Percentiles rank a stretch among this genome's conserved stretches.
phyloP scores from a whole-genome alignment of 1,284 basidiomycete genomes.

The Lignosus rhinocerotis region DNA sequence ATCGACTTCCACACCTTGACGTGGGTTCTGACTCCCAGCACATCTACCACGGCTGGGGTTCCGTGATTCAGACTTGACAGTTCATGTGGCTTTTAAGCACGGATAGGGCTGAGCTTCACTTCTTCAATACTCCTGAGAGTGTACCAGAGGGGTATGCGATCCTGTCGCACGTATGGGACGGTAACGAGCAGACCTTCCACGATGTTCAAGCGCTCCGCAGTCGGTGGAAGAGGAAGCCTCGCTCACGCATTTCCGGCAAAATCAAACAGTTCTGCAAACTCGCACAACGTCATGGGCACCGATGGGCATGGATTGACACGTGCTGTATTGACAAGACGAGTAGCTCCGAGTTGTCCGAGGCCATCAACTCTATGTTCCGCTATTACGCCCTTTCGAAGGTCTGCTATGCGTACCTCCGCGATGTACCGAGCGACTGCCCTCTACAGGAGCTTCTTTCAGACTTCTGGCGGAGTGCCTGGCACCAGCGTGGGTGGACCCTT shows the following conservation, averaged over 20 bases:
- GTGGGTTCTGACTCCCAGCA: too few relatives aligned
- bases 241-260: background rate
- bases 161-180: background rate
- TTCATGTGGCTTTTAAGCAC: background rate
- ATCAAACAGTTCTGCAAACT: background rate
- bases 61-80: background rate
- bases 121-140: background rate
- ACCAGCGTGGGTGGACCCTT: constrained; percentile 16
- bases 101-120: background rate
- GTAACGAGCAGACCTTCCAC: constrained; percentile 1
- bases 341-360: constrained; percentile 16
- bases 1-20: too few relatives aligned
- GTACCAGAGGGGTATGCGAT: constrained; percentile 3
- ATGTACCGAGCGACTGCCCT: constrained; percentile 3
- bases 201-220: background rate
- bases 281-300: background rate
- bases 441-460: background rate
- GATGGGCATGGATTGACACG: constrained; percentile 15
- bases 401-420: constrained; percentile 14
- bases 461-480: constrained; percentile 11
- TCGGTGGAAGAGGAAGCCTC: background rate
- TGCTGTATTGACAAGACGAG: constrained; percentile 20
- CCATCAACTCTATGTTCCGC: constrained; percentile 17
- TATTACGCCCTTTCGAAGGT: constrained; percentile 10
- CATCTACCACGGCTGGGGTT: too few relatives aligned